Conservation (phyloP, 2,329 filamentous ascomycete species). For the Dactylellina cionopaga region DNA sequence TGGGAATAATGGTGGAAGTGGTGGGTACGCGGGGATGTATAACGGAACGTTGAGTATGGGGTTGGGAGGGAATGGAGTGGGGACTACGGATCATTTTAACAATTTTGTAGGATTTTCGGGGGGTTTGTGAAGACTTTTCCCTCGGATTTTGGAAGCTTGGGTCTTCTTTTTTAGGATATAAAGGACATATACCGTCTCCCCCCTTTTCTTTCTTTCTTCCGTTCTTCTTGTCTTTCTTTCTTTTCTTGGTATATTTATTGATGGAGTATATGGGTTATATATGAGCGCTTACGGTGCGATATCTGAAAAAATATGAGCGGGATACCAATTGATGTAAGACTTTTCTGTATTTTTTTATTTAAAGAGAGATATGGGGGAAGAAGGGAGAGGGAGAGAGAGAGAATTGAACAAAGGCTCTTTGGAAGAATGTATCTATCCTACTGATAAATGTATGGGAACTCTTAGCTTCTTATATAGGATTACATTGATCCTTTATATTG, state of each 20-base stretch:
- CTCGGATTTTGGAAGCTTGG: neutral
- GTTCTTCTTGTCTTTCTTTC: neutral
- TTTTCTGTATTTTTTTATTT: neutral
- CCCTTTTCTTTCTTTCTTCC: neutral
- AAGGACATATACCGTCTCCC: neutral
- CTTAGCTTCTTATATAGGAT: too few species aligned
- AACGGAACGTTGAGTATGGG: constrained; percentile 43
- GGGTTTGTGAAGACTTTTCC: constrained; percentile 13
- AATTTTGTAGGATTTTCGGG: constrained; percentile 51
- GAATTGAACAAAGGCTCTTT: too few species aligned
- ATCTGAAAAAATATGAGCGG: constrained; percentile 5
- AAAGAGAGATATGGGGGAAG: too few species aligned
- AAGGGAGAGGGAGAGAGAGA: too few species aligned
- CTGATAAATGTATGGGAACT: too few species aligned
- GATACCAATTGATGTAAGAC: constrained; percentile 32
- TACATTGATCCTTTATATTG: too few species aligned
- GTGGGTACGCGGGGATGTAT: constrained; percentile 25
- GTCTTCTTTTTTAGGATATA: neutral
- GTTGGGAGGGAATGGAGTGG: constrained; percentile 13
- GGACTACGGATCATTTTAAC: constrained; percentile 37
- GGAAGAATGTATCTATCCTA: too few species aligned
- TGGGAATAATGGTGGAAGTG: neutral
- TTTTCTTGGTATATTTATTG: neutral
- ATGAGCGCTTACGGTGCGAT: constrained; percentile 15
- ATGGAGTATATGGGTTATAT: constrained; percentile 40